These are phyloP conservation scores for Alternaria longipes DNA, from an alignment of 2,329 filamentous ascomycete genomes.

Conservation along the genomic window DNA sequence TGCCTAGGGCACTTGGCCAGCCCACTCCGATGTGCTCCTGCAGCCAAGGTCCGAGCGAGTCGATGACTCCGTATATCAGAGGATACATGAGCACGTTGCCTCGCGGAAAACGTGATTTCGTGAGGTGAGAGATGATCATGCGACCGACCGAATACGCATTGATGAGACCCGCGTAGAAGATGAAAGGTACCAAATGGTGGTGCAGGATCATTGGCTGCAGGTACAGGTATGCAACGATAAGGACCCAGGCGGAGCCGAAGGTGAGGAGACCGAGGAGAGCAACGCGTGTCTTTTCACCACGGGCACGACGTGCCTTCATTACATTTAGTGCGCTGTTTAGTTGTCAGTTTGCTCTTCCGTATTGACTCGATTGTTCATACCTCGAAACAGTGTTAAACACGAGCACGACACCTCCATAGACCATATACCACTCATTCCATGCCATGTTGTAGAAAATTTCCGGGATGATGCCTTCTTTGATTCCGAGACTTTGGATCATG, in stretches of 20 bases:
- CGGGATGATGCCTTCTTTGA: conserved; percentile 75
- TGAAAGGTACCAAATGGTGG: conserved; percentile 86
- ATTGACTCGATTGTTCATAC: conserved; percentile 33
- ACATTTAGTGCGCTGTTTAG: conserved; percentile 76
- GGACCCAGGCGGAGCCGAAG: conserved; percentile 78
- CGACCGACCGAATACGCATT: conserved; percentile 96
- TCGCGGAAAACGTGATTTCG: conserved; percentile 88
- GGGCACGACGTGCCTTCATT: conserved; percentile 78
- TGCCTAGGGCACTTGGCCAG: conserved; percentile 55
- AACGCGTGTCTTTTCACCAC: conserved; percentile 74
- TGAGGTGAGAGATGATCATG: conserved; percentile 94
- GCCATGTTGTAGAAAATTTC: conserved; percentile 77
- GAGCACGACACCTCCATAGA: conserved; percentile 82
- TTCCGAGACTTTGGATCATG: conserved; percentile 74
- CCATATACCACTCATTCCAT: conserved; percentile 92
- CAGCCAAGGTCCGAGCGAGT: conserved; percentile 78
- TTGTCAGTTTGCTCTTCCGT: conserved; percentile 19
- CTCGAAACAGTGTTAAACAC: conserved; percentile 85
- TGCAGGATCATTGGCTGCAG: conserved; percentile 85
- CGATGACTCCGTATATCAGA: conserved; percentile 78
- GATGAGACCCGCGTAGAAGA: conserved; percentile 85
- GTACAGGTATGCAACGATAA: conserved; percentile 80
- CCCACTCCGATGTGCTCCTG: conserved; percentile 58
- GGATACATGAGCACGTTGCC: conserved; percentile 85
- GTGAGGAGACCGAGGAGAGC: conserved; percentile 85